phyloP scores from a whole-genome alignment of 345 rosid genomes.

The Boechera retrofracta region DNA sequence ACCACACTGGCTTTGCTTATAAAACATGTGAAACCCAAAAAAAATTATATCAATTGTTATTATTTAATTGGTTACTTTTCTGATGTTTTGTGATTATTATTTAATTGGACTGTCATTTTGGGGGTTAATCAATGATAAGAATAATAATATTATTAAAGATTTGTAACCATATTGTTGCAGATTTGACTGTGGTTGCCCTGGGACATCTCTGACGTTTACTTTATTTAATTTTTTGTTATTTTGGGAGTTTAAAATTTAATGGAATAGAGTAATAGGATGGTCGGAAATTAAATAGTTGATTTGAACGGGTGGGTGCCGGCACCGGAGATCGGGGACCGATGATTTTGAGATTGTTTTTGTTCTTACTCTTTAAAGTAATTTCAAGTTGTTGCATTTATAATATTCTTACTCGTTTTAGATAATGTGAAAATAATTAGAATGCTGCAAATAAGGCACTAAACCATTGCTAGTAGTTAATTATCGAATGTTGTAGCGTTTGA shows the following conservation, averaged over 20 bases:
- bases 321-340: constrained; percentile 43
- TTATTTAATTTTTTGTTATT: neutral
- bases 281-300: constrained; percentile 40
- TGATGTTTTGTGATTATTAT: constrained; percentile 8
- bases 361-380: neutral
- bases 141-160: constrained; percentile 1
- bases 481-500: neutral
- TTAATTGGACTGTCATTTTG: constrained; percentile 35
- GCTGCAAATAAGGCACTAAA: neutral
- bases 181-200: constrained; percentile 36
- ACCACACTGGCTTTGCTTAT: constrained; percentile 45
- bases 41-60: constrained; percentile 3
- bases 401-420: neutral
- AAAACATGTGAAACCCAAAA: constrained; percentile 40
- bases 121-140: constrained; percentile 29
- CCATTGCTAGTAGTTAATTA: neutral
- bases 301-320: constrained; percentile 38
- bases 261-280: constrained; percentile 21
- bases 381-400: constrained; percentile 13
- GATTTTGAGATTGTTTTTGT: constrained; percentile 26
- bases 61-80: constrained; percentile 9
- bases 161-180: constrained; percentile 29
- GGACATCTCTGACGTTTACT: constrained; percentile 41
- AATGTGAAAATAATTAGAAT: neutral
- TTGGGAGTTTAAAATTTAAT: constrained; percentile 28